Percentiles rank a stretch among this genome's conserved stretches.
phyloP scores from a whole-genome alignment of 2,329 filamentous ascomycete species.

The Monilinia polystroma region DNA sequence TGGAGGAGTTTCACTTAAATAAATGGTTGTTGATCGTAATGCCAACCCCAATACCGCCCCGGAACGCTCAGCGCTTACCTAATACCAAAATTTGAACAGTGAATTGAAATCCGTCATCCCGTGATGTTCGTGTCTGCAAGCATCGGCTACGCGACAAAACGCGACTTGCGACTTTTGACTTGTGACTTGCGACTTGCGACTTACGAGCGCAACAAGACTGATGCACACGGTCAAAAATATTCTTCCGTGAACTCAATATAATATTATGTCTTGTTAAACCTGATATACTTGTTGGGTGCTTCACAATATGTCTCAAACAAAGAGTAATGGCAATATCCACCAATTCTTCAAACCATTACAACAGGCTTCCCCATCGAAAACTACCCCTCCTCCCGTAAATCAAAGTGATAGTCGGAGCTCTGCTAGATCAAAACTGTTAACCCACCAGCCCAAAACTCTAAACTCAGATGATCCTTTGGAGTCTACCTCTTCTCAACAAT shows the following conservation, averaged over 20 bases:
- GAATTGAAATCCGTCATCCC: conserved; percentile 6
- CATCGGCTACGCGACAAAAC: conserved; percentile 14
- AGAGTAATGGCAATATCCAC: conserved; percentile 18
- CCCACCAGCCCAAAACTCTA: background rate
- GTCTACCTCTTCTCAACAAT: conserved; percentile 8
- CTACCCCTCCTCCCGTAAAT: conserved; percentile 1
- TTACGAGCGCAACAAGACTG: background rate
- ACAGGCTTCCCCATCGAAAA: conserved; percentile 10
- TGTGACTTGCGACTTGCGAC: background rate
- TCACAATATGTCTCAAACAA: conserved; percentile 5
- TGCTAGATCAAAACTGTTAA: background rate
- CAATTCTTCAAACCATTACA: conserved; percentile 18
- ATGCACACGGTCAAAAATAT: too few relatives aligned
- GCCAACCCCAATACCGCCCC: too few relatives aligned
- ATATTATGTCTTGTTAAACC: background rate
- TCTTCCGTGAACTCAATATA: background rate
- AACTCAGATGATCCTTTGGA: background rate
- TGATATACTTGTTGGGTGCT: background rate
- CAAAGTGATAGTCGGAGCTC: background rate
- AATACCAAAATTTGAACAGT: conserved; percentile 2
- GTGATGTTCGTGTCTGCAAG: conserved; percentile 20
- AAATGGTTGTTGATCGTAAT: conserved; percentile 7
- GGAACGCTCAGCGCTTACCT: background rate
- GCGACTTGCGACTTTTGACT: background rate
- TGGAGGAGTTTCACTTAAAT: background rate